phyloP scores from a whole-genome alignment of 176 grass and related monocot species.

The Aechmea fasciata region DNA sequence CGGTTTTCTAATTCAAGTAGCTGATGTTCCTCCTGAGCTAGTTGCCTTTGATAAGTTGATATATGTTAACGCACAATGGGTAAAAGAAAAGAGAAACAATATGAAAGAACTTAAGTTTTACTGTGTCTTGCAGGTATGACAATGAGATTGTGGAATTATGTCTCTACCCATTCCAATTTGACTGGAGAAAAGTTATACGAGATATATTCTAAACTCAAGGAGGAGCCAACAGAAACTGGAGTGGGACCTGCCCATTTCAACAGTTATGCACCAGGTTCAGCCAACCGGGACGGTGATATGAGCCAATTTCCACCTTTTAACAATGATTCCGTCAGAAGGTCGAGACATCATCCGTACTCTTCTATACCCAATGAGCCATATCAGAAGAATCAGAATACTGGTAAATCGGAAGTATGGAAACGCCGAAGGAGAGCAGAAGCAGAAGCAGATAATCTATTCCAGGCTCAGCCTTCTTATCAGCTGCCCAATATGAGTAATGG shows the following conservation, averaged over 20 bases:
- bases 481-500: slow-evolving; percentile 49
- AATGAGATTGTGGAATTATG: slow-evolving; percentile 96
- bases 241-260: slow-evolving; percentile 67
- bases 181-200: slow-evolving; percentile 69
- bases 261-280: slow-evolving; percentile 29
- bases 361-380: slow-evolving; percentile 35
- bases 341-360: slow-evolving; percentile 46
- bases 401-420: slow-evolving; percentile 88
- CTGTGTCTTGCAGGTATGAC: slow-evolving; percentile 66
- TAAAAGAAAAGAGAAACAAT: not conserved
- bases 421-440: slow-evolving; percentile 71
- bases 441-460: slow-evolving; percentile 43
- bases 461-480: slow-evolving; percentile 33
- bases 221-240: slow-evolving; percentile 70
- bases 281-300: slow-evolving; percentile 30
- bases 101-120: slow-evolving; percentile 12
- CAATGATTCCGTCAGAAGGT: slow-evolving; percentile 45
- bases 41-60: not conserved
- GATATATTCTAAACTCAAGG: slow-evolving; percentile 81
- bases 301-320: slow-evolving; percentile 55
- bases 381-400: slow-evolving; percentile 49
- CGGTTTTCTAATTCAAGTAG: too few species aligned
- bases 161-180: slow-evolving; percentile 88
- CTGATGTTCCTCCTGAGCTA: not conserved
- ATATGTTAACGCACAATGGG: not conserved